Evolutionary conservation across 495 filamentous ascomycete species (phyloP).

Genomic region (Acidomyces sp.): DNA sequence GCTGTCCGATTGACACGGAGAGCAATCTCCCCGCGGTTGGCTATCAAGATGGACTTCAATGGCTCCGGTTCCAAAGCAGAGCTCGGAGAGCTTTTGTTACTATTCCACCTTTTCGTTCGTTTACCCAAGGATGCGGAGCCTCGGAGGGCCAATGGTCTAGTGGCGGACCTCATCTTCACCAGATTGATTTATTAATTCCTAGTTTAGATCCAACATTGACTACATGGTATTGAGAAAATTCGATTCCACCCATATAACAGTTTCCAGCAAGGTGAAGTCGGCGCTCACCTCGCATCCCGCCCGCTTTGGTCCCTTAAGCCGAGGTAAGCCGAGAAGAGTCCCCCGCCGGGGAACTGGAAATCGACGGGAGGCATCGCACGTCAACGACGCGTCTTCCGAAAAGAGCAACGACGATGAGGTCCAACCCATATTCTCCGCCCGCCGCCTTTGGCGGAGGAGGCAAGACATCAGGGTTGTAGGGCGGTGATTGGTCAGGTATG

Average conservation of each 20-base stretch:
- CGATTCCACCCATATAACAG: too few relatives aligned
- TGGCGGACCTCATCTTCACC: background rate
- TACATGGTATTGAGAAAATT: too few relatives aligned
- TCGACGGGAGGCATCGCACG: background rate
- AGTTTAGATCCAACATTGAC: too few relatives aligned
- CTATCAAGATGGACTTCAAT: conserved; percentile 74
- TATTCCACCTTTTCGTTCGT: conserved; percentile 12
- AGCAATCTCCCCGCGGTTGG: conserved; percentile 94
- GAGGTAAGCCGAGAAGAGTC: background rate
- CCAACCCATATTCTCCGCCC: too few relatives aligned
- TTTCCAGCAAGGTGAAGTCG: background rate
- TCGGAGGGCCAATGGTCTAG: background rate
- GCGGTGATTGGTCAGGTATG: too few relatives aligned
- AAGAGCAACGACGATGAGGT: conserved; percentile 1
- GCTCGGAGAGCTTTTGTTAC: conserved; percentile 3
- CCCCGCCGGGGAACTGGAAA: too few relatives aligned
- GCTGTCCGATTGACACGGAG: conserved; percentile 82
- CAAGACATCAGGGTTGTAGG: too few relatives aligned
- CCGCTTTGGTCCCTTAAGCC: background rate
- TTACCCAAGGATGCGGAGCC: background rate
- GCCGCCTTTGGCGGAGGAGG: too few relatives aligned
- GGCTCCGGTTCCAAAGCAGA: conserved; percentile 1
- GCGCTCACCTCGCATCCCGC: background rate
- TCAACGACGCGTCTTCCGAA: conserved; percentile 4
- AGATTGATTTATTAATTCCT: background rate